Base-by-base conservation (phyloP, 345 rosid genomes). In the Eucalyptus curtisii region DNA sequence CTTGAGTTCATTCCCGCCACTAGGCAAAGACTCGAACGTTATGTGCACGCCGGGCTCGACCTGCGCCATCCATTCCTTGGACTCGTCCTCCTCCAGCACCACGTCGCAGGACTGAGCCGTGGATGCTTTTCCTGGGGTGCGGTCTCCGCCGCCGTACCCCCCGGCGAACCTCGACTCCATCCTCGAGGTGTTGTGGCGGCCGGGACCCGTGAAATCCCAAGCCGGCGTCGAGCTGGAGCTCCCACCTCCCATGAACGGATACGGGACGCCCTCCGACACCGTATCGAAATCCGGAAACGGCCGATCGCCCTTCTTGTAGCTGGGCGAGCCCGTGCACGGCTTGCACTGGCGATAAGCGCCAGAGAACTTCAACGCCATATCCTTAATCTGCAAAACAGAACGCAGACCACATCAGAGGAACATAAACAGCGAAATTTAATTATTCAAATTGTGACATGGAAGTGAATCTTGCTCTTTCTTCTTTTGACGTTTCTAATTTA, bases 1-100 rank as follows among this genome's bases (percentile, higher is more conserved):
- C 90, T 96, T 97, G 2, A 98, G 96, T 93, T 98, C 98, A 89
- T 98, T 98, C 71, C 99, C 99, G 3, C 99, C 99, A 40, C 88
- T 93, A 15, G 99, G 98, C 84, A 97, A 98, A 40, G 99, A 95
- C 86, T 95, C 94, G 31, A 98, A 98, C 30, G 99, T 98, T 79
- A 98, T 98, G 89, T 98, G 98, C 86, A 98, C 99, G 31, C 99
- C 99, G 1, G 99, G 99, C 91, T 98, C 99, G 47, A 98, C 99
- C 92, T 97, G 99, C 52, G 99, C 99, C 99, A 98, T 96, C 99
- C 99, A 98, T 86, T 98, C 99, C 91, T 98, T 97, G 42, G 98
- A 93, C 88, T 92, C 96, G 88, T 97, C 98, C 55, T 97, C 97
- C 76, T 96, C 99, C 22, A 97, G 88, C 52, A 95, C 95, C 71